Evolutionary conservation across 495 filamentous ascomycete genomes (phyloP).

Genomic region (Hypoxylon lenormandii): DNA sequence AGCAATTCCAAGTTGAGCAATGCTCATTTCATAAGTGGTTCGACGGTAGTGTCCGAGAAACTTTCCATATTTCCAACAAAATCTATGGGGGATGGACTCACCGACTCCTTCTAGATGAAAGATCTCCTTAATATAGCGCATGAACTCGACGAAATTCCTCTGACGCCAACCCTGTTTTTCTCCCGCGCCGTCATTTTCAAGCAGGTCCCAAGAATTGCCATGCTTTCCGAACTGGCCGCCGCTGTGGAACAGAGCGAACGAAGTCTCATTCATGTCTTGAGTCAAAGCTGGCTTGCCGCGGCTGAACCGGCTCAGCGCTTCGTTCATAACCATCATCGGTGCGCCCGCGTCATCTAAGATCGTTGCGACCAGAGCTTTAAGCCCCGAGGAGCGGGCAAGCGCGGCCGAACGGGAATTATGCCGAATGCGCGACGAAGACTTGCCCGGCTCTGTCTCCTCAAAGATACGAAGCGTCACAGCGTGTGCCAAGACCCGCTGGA

Average conservation of each 20-base stretch:
- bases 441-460: conserved; percentile 51
- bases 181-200: conserved; percentile 51
- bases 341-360: conserved; percentile 76
- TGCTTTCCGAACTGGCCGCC: conserved; percentile 45
- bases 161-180: conserved; percentile 48
- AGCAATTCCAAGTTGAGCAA: too few species aligned
- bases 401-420: conserved; percentile 52
- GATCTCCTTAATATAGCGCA: conserved; percentile 48
- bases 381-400: conserved; percentile 40
- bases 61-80: neutral
- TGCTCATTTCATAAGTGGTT: too few species aligned
- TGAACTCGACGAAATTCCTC: conserved; percentile 49
- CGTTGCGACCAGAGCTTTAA: conserved; percentile 73
- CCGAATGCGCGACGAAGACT: conserved; percentile 36
- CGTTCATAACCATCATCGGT: conserved; percentile 70
- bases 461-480: conserved; percentile 62
- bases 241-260: conserved; percentile 46
- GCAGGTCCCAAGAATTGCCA: conserved; percentile 48
- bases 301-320: conserved; percentile 42
- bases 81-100: conserved; percentile 12
- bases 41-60: too few species aligned
- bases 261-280: conserved; percentile 46
- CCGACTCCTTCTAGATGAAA: conserved; percentile 47
- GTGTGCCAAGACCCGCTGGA: conserved; percentile 58
- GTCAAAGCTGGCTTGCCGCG: conserved; percentile 43